Percentiles rank a stretch among this genome's conserved stretches.
phyloP scores from a whole-genome alignment of 2,329 filamentous ascomycete species.

The Metarhizium robertsii region DNA sequence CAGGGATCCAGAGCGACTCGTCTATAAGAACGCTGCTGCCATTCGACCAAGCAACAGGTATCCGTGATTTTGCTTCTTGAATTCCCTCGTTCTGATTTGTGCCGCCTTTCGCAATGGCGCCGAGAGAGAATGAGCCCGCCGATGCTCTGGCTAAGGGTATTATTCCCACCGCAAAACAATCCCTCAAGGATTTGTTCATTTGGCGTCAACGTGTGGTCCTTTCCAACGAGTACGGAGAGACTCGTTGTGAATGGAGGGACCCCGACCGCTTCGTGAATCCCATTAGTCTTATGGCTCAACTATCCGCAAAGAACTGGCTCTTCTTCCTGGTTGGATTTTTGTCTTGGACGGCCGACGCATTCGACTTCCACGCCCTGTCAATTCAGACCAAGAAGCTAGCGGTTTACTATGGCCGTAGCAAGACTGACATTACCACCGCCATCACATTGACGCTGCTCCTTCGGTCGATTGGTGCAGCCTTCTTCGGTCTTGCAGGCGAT shows the following conservation, averaged over 20 bases:
- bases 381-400: constrained; percentile 68
- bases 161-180: constrained; percentile 54
- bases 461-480: constrained; percentile 63
- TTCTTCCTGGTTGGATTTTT: constrained; percentile 67
- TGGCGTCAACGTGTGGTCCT: constrained; percentile 68
- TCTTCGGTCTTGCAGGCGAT: constrained; percentile 71
- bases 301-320: constrained; percentile 59
- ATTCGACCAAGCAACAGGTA: neutral
- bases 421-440: constrained; percentile 62
- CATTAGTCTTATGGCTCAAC: constrained; percentile 54
- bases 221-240: constrained; percentile 55
- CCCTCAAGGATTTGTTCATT: constrained; percentile 54
- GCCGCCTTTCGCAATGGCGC: neutral
- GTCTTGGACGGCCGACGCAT: constrained; percentile 75
- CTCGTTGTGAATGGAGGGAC: constrained; percentile 56
- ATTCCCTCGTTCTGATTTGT: neutral
- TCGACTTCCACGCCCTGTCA: constrained; percentile 73
- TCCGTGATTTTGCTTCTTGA: neutral
- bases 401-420: constrained; percentile 37
- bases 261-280: constrained; percentile 62
- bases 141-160: constrained; percentile 60
- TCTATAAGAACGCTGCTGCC: neutral
- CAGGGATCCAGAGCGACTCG: neutral
- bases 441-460: constrained; percentile 69
- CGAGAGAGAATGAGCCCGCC: constrained; percentile 37